Evolutionary conservation across 805 yeast species (phyloP), one percentile per base, ranked within the genome.

Genomic region (Candida ficus): DNA sequence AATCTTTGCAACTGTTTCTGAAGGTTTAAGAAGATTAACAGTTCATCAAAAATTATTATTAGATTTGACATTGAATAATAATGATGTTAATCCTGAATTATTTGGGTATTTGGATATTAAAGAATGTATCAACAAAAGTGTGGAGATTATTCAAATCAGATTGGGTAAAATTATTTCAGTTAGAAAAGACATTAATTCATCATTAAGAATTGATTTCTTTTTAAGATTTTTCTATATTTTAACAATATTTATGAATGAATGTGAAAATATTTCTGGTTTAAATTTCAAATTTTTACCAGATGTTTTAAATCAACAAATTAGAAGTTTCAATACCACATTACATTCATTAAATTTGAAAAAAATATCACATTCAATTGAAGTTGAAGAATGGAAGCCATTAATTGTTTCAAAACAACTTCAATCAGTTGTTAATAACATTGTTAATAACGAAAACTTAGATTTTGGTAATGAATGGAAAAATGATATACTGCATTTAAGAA

Each of bases 321-420:
- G 71, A 44, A 71, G 73, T 40, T 89, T 76, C 56, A 62, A 77
- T 28, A 66, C 66, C 23, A 66, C 76, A 25, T 73, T 74, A 50
- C 89, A 83, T 47, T 68, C 70, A 35, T 66, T 66, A 13, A 67
- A 73, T 20, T 57, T 76, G 38, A 71, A 70, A 41, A 57, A 60
- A 5, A 60, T 86, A 21, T 64, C 73, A 6, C 55, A 55, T 4
- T 63, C 68, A 14, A 66, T 85, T 41, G 90, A 84, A 37, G 64
- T 66, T 35, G 98, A 90, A 48, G 65, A 65, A 18, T 91, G 98
- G 98, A 77, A 75, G 43, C 95, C 90, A 39, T 75, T 73, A 16
- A 73, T 75, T n/a, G 74, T 80, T 9, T 56, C 75, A 0, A 55
- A 63, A 2, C 55, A 57, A 1, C 58, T 78, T 2, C 90, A 83